Evolutionary conservation across 2,329 filamentous ascomycete species (phyloP).

Genomic region (Alternaria alternata): DNA sequence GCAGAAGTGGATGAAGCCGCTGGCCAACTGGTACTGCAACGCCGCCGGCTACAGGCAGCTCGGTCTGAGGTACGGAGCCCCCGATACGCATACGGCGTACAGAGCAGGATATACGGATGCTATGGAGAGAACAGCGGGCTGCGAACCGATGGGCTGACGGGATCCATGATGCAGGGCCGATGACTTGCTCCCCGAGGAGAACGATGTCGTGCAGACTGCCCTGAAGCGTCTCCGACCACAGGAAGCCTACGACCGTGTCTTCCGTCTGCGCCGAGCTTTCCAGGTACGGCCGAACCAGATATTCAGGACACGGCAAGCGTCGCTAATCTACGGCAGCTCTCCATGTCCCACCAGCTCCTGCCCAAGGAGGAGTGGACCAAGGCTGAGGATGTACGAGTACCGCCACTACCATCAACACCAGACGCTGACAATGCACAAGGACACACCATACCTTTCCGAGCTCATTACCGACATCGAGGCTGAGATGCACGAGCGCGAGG

Average conservation of each 20-base stretch:
- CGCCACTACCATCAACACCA: neutral
- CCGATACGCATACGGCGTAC: neutral
- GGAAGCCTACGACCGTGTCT: slow-evolving; percentile 95
- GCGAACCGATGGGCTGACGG: slow-evolving; percentile 42
- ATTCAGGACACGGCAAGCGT: neutral
- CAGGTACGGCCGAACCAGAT: slow-evolving; percentile 65
- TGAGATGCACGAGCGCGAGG: slow-evolving; percentile 71
- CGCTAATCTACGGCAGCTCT: slow-evolving; percentile 61
- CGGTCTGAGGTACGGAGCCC: slow-evolving; percentile 76
- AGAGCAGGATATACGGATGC: neutral
- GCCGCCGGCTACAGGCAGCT: slow-evolving; percentile 92
- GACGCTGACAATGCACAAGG: slow-evolving; percentile 57
- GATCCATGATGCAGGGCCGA: slow-evolving; percentile 72
- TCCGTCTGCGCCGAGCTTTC: slow-evolving; percentile 93
- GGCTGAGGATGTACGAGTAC: slow-evolving; percentile 65
- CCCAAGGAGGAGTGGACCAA: slow-evolving; percentile 73
- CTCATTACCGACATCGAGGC: slow-evolving; percentile 75
- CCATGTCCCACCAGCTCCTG: slow-evolving; percentile 70
- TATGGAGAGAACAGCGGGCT: slow-evolving; percentile 2
- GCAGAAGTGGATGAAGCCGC: slow-evolving; percentile 76
- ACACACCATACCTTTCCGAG: slow-evolving; percentile 70
- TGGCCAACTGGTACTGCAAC: slow-evolving; percentile 88
- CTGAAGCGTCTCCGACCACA: slow-evolving; percentile 89
- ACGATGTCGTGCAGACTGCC: slow-evolving; percentile 82
- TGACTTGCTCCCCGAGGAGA: slow-evolving; percentile 94